A percentile compares a stretch with the other conserved stretches of the same genome.
These are phyloP conservation scores for Neospermospora avenae DNA, from an alignment of 2,329 filamentous ascomycete genomes.

Conservation along the genomic window DNA sequence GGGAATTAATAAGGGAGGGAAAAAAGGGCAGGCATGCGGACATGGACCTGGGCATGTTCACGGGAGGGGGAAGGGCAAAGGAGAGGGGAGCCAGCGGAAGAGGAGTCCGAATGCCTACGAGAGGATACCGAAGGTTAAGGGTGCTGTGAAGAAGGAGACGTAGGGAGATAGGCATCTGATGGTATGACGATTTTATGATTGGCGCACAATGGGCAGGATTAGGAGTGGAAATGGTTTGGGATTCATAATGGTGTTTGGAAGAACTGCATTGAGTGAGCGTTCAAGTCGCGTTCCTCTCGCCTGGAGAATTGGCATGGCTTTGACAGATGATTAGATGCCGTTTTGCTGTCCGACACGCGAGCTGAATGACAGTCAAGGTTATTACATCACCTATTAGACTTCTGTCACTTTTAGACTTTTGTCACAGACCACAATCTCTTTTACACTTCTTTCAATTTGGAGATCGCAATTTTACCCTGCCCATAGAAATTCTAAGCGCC, in stretches of 20 bases:
- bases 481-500: not conserved
- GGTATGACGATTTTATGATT: slow-evolving; percentile 6
- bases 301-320: not conserved
- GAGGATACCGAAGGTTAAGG: slow-evolving; percentile 62
- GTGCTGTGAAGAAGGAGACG: slow-evolving; percentile 5
- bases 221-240: not conserved
- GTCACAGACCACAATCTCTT: too few relatives aligned
- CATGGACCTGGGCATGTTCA: slow-evolving; percentile 32
- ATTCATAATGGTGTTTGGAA: slow-evolving; percentile 5
- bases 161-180: not conserved
- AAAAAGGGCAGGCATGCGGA: slow-evolving; percentile 24
- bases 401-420: too few relatives aligned
- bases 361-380: too few relatives aligned
- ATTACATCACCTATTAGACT: too few relatives aligned
- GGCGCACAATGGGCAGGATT: not conserved
- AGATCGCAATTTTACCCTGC: too few relatives aligned
- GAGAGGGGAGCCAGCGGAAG: slow-evolving; percentile 42
- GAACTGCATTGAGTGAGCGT: slow-evolving; percentile 6
- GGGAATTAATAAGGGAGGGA: slow-evolving; percentile 27
- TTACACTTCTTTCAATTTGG: too few relatives aligned
- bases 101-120: slow-evolving; percentile 82
- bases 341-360: not conserved
- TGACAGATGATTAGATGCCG: too few relatives aligned
- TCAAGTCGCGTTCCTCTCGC: not conserved
- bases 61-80: slow-evolving; percentile 39